Percentiles rank a stretch among this genome's conserved stretches.
Evolutionary conservation across 352 stramenopile genomes (phyloP).

Genomic region (Phytophthora sojae): DNA sequence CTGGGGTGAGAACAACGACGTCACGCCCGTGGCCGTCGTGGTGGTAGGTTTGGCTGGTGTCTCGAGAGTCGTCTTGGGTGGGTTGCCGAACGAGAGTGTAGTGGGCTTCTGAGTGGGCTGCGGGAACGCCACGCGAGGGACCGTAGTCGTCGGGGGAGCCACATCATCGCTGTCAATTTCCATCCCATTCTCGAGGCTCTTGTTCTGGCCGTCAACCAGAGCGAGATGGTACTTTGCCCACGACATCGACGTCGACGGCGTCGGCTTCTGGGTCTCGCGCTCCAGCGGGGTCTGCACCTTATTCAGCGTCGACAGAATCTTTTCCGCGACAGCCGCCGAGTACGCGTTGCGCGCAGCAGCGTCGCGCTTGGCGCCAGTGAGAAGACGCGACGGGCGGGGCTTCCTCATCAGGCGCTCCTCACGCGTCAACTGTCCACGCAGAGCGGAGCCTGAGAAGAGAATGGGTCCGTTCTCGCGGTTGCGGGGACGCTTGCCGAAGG

Average conservation of each 20-base stretch:
- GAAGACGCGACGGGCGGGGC: slow-evolving; percentile 68
- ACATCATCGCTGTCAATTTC: slow-evolving; percentile 45
- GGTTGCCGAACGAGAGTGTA: slow-evolving; percentile 16
- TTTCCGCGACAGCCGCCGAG: slow-evolving; percentile 78
- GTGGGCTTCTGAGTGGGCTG: slow-evolving; percentile 23
- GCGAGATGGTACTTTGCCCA: slow-evolving; percentile 89
- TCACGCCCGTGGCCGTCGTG: slow-evolving; percentile 9
- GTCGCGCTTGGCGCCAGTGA: slow-evolving; percentile 79
- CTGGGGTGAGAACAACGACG: slow-evolving; percentile 42
- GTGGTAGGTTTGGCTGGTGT: slow-evolving; percentile 33
- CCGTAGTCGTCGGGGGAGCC: slow-evolving; percentile 59
- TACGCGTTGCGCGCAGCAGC: slow-evolving; percentile 65
- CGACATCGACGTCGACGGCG: slow-evolving; percentile 78
- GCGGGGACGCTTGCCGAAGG: slow-evolving; percentile 57
- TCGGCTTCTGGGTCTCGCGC: slow-evolving; percentile 74
- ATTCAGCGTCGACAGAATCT: slow-evolving; percentile 83
- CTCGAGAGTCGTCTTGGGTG: slow-evolving; percentile 10
- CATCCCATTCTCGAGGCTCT: slow-evolving; percentile 30
- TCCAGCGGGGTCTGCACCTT: slow-evolving; percentile 86
- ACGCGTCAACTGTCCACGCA: slow-evolving; percentile 48
- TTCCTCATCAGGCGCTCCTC: slow-evolving; percentile 69
- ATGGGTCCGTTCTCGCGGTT: slow-evolving; percentile 48
- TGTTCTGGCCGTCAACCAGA: slow-evolving; percentile 44
- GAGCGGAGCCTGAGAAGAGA: slow-evolving; percentile 42
- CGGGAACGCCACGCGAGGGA: slow-evolving; percentile 55